These are phyloP conservation scores for Hyphodiscus sp. DNA, from an alignment of 2,329 filamentous ascomycete genomes.

Conservation along the genomic window DNA sequence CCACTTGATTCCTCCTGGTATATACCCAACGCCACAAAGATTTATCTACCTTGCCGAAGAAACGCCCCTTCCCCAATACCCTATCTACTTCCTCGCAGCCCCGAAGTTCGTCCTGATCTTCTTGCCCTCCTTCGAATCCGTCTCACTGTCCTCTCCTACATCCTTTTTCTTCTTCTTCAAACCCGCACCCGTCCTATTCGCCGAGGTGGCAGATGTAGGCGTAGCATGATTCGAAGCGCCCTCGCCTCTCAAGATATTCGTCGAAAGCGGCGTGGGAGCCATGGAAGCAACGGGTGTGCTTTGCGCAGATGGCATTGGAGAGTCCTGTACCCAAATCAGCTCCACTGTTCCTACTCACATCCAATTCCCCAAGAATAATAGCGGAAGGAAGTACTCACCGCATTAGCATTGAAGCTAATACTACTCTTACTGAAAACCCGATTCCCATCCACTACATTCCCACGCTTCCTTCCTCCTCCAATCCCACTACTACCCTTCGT, in stretches of 20 bases:
- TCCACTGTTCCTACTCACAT: neutral
- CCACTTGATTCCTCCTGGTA: too few relatives aligned
- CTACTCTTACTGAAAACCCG: slow-evolving; percentile 57
- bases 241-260: slow-evolving; percentile 42
- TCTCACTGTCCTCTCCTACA: slow-evolving; percentile 50
- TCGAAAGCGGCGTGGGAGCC: slow-evolving; percentile 50
- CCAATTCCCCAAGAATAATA: neutral
- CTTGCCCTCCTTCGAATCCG: slow-evolving; percentile 40
- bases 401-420: slow-evolving; percentile 50
- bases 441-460: slow-evolving; percentile 60
- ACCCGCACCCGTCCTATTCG: slow-evolving; percentile 29
- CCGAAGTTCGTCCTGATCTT: slow-evolving; percentile 29
- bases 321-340: slow-evolving; percentile 18
- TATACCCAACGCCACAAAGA: neutral
- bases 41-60: neutral
- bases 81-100: slow-evolving; percentile 22
- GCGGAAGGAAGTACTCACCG: slow-evolving; percentile 26
- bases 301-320: slow-evolving; percentile 24
- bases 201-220: slow-evolving; percentile 45
- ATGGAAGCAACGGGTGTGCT: slow-evolving; percentile 32
- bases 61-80: neutral
- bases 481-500: slow-evolving; percentile 74
- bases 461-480: slow-evolving; percentile 56
- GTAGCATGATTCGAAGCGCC: slow-evolving; percentile 46
- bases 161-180: slow-evolving; percentile 48